Base-by-base conservation (phyloP, 1,139 yeast genomes). In the Yamadazyma spencermartinsiae region DNA sequence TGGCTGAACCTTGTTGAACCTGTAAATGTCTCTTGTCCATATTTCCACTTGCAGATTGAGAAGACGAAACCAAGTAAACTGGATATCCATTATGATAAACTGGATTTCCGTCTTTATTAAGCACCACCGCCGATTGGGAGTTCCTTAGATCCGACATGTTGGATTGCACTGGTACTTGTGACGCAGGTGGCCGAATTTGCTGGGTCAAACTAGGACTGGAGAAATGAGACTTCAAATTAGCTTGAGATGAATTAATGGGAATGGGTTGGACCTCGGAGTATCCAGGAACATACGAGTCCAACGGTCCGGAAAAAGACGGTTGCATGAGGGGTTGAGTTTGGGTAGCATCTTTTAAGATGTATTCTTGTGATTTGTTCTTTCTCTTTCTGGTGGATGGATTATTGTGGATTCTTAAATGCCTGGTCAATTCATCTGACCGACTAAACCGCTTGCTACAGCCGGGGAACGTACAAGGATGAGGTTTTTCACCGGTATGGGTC, bases 401-500 rank as follows among this genome's bases (percentile, higher is more conserved):
- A 35, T 78, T 80, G 56, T 82, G 88, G 37, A 80, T 80, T 42
- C 84, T 64, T 43, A 75, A 64, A 56, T 81, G 90, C 47, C 88
- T 69, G 10, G 87, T 82, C 46, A 83, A 62, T 49, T 84, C 88
- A 49, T 83, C 87, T 33, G 81, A 69, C 44, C 90, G 66, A 41
- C 82, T 75, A 58, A 84, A 84, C 44, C 80, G 68, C 58, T 83
- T 83, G 31, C 70, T 55, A 57, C 92, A 85, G 7, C 82, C 82
- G 3, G 85, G 80, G 45, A 68, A 80, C 21, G 79, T 75, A 60
- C 94, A 85, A 18, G 74, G 78, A 56, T 83, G 87, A 10, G 92
- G 92, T 49, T 85, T 80, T 54, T 82, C 86, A 18, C 86, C 86
- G 1, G 86, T 80, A 52, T 80, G 86, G 28, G 83, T 80, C 43